Conservation (phyloP, 164 flowering plant genomes). For the Chimonanthus praecox region DNA sequence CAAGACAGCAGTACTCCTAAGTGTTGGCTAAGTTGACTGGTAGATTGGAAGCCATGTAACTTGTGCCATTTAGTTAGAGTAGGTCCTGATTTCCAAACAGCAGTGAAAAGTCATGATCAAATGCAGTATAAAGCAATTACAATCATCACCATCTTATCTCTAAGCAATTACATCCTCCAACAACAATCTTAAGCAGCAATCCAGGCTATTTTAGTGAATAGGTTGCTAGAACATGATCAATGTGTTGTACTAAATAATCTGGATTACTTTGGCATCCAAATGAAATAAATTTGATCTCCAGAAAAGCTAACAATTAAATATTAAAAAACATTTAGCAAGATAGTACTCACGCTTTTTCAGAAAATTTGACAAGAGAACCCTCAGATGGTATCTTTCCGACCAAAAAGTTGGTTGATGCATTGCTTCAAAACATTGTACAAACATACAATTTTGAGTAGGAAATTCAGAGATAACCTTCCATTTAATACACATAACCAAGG, state of each 20-base stretch:
- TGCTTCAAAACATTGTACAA: conserved; percentile 43
- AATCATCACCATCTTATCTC: too few species aligned
- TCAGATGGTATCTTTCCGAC: conserved; percentile 76
- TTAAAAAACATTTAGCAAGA: not conserved
- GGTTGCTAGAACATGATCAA: too few species aligned
- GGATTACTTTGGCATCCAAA: too few species aligned
- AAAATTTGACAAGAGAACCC: conserved; percentile 58
- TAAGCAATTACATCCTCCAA: too few species aligned
- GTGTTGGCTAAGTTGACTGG: not conserved
- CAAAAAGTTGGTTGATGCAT: conserved; percentile 81
- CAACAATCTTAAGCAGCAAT: too few species aligned
- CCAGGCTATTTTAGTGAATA: too few species aligned
- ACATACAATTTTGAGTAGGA: conserved; percentile 5
- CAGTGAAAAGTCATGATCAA: too few species aligned
- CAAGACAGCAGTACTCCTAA: not conserved
- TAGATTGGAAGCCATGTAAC: not conserved
- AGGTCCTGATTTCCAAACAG: not conserved
- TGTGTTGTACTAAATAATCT: too few species aligned
- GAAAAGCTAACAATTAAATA: not conserved
- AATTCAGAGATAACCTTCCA: not conserved
- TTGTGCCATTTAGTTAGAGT: not conserved
- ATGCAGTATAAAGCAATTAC: too few species aligned
- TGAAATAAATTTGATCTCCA: not conserved
- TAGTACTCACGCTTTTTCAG: conserved; percentile 64
- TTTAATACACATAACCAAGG: not conserved